These are phyloP conservation scores for Exophiala sp. DNA, from an alignment of 2,329 filamentous ascomycete species.

Conservation along the genomic window DNA sequence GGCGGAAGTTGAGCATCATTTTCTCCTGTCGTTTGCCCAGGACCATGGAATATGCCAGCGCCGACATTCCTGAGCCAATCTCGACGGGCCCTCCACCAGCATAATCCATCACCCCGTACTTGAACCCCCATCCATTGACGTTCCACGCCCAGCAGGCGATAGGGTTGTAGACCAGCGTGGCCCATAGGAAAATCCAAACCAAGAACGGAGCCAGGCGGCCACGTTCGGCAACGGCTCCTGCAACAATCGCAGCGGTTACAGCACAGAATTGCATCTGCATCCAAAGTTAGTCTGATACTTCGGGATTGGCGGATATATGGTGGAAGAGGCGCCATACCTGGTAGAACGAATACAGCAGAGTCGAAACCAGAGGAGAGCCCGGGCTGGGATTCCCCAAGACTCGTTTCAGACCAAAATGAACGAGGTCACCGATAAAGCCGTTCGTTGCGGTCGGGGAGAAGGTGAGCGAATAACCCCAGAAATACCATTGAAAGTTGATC, in stretches of 20 bases:
- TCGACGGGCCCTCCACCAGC: conserved; percentile 96
- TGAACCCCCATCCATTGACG: conserved; percentile 83
- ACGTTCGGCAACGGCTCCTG: conserved; percentile 88
- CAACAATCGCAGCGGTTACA: conserved; percentile 83
- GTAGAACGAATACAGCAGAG: conserved; percentile 90
- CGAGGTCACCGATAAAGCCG: conserved; percentile 85
- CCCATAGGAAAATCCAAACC: conserved; percentile 96
- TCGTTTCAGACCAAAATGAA: conserved; percentile 82
- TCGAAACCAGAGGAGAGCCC: conserved; percentile 80
- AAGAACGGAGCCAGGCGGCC: conserved; percentile 87
- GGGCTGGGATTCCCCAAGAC: conserved; percentile 78
- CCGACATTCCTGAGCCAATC: conserved; percentile 88
- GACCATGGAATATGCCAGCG: conserved; percentile 90
- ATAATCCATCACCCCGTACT: conserved; percentile 90
- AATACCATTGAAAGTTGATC: conserved; percentile 97
- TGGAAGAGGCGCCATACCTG: conserved; percentile 58
- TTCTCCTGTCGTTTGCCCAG: conserved; percentile 94
- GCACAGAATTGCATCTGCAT: conserved; percentile 90
- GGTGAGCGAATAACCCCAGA: conserved; percentile 95
- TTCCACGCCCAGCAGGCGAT: conserved; percentile 97
- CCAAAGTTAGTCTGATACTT: no score
- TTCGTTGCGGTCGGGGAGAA: conserved; percentile 78
- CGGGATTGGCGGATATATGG: no score
- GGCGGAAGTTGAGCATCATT: conserved; percentile 99
- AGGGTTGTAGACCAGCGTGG: conserved; percentile 94